Evolutionary conservation across 306 rosid species (phyloP), one percentile per base, ranked within the genome.

Genomic region (Astragalus membranaceus): DNA sequence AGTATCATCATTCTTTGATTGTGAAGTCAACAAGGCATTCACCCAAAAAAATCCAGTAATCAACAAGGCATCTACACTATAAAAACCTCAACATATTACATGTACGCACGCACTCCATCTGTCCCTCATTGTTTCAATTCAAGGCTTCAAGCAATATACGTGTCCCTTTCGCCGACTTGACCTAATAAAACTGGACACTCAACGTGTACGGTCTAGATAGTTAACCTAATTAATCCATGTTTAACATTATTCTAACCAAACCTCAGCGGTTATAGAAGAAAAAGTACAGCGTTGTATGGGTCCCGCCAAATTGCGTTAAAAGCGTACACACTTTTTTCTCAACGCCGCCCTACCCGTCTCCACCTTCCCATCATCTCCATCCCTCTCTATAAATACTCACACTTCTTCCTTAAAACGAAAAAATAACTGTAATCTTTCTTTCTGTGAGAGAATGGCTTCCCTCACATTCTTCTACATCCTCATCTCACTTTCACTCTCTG

Each of bases 371-470:
- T 13, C 2, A 23, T n/a, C 23, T 1, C 2, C 23, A 20, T 7
- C 54, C 2, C 60, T 10, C 3, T 7, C 89, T 82, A 82, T 85
- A 88, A 42, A 79, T 13, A 10, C 26, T 7, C 49, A 70, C 48
- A 4, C 20, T 8, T 43, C 5, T 13, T 5, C 32, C 0, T 17
- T 30, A 4, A 15, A 17, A 12, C 6, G 5, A 13, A 43, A 12
- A 17, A 32, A 39, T 49, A 80, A 57, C 80, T 43, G 15, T 36
- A 11, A 17, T 75, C 75, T 64, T 81, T 78, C 49, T 51, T 72
- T 70, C 43, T 23, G 2, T 1, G 78, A 56, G 67, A 86, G 58
- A 77, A 92, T 89, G 98, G 79, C 88, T 67, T 32, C 74, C 49
- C 61, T 74, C 33, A 1, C 55, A 8, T 52, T 69, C 65, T 36